phyloP scores from a whole-genome alignment of 306 rosid species.

The Comarum palustre region DNA sequence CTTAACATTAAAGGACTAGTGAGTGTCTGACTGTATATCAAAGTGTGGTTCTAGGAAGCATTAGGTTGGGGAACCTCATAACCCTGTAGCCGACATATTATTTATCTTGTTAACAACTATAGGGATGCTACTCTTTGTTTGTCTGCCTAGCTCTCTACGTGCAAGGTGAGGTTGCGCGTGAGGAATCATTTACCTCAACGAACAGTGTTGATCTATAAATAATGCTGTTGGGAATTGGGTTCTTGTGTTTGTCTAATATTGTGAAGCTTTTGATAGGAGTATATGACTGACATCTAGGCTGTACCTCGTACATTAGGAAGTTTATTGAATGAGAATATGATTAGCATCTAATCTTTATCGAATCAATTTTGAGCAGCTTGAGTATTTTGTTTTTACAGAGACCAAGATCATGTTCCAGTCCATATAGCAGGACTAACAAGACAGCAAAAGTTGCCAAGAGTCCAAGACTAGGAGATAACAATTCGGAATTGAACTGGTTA shows the following conservation, averaged over 20 bases:
- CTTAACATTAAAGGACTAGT: neutral
- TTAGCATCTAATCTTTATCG: neutral
- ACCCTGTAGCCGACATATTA: neutral
- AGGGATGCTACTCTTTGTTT: neutral
- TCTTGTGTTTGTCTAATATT: neutral
- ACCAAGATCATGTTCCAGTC: constrained; percentile 50
- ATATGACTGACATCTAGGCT: neutral
- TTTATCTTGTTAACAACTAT: neutral
- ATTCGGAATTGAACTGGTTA: constrained; percentile 50
- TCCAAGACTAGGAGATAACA: constrained; percentile 35
- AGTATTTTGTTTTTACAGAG: constrained; percentile 42
- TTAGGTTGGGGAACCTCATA: neutral
- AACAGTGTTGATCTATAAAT: neutral
- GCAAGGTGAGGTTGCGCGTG: neutral
- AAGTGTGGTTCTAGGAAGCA: neutral
- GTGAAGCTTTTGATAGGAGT: neutral
- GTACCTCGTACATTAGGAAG: neutral
- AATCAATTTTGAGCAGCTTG: neutral
- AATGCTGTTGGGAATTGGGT: neutral
- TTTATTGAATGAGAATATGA: neutral
- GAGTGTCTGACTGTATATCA: neutral
- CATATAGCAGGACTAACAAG: constrained; percentile 43
- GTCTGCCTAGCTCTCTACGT: neutral
- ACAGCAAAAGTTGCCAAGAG: constrained; percentile 38
- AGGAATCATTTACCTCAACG: neutral